A percentile compares a stretch with the other conserved stretches of the same genome.
phyloP scores from a whole-genome alignment of 1,284 basidiomycete genomes.

The Cutaneotrichosporon mucoides region DNA sequence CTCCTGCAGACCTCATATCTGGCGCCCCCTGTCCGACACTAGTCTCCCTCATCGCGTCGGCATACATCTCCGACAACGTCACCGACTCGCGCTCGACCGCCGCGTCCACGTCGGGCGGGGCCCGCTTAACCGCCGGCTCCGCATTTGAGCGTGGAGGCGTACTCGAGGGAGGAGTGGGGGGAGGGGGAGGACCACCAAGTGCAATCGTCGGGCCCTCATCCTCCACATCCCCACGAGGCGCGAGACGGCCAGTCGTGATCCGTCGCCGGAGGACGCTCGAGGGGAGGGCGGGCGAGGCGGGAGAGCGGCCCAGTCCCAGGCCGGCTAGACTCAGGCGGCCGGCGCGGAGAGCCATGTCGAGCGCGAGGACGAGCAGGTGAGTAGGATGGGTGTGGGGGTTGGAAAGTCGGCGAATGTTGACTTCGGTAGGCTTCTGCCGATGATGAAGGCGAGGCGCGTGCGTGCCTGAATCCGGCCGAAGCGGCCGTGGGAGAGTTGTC shows the following conservation, averaged over 20 bases:
- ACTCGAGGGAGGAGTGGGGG: neutral
- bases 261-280: too few species aligned
- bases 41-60: too few species aligned
- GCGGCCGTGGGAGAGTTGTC: neutral
- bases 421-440: neutral
- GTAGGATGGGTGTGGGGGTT: too few species aligned
- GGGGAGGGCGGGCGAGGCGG: neutral
- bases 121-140: too few species aligned
- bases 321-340: neutral
- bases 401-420: too few species aligned
- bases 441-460: neutral
- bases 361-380: too few species aligned
- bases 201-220: neutral
- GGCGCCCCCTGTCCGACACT: too few species aligned
- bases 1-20: too few species aligned
- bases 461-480: neutral
- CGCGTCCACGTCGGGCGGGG: too few species aligned
- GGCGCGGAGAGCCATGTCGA: slow-evolving; percentile 1
- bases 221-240: neutral
- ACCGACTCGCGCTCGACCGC: too few species aligned
- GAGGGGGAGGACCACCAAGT: neutral
- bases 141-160: too few species aligned
- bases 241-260: neutral
- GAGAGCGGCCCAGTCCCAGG: neutral
- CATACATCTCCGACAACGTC: too few species aligned